Percentiles rank a stretch among this genome's conserved stretches.
These are phyloP conservation scores for Colletotrichum australisinense DNA, from an alignment of 2,329 filamentous ascomycete genomes.

Conservation along the genomic window DNA sequence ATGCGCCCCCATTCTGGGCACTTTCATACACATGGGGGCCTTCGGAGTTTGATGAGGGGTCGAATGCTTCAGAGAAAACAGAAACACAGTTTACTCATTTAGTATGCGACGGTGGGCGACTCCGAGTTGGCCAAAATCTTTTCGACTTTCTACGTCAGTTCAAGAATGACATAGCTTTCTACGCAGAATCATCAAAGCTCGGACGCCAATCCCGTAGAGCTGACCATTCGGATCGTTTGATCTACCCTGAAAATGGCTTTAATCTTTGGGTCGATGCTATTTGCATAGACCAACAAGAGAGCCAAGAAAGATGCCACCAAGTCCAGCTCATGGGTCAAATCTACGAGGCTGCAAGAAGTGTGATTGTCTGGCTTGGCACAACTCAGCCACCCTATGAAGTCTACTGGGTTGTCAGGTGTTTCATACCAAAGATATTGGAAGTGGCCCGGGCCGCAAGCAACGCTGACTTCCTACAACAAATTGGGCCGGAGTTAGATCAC, in stretches of 20 bases:
- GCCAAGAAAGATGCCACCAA: slow-evolving; percentile 33
- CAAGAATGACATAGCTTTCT: not conserved
- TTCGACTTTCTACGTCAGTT: slow-evolving; percentile 10
- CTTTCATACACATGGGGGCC: slow-evolving; percentile 22
- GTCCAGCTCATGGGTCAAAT: slow-evolving; percentile 39
- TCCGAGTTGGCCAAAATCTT: slow-evolving; percentile 6
- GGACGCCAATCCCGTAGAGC: not conserved
- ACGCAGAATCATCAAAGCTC: accelerated
- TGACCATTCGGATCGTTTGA: not conserved
- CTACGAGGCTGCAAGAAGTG: slow-evolving; percentile 26
- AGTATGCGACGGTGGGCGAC: not conserved
- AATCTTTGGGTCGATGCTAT: slow-evolving; percentile 39
- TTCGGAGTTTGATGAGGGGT: not conserved
- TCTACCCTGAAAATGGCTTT: not conserved
- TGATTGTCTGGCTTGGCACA: slow-evolving; percentile 18
- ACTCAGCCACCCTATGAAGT: slow-evolving; percentile 26
- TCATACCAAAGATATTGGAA: slow-evolving; percentile 8
- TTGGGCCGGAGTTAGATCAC: slow-evolving; percentile 14
- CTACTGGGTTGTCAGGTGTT: slow-evolving; percentile 31
- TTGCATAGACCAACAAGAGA: slow-evolving; percentile 36
- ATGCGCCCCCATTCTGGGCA: slow-evolving; percentile 3
- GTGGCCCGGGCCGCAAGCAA: not conserved
- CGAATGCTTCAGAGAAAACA: not conserved
- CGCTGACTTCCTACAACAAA: not conserved
- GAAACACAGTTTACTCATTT: not conserved